phyloP scores from a whole-genome alignment of 2,329 filamentous ascomycete genomes.

The Fusarium sp. region DNA sequence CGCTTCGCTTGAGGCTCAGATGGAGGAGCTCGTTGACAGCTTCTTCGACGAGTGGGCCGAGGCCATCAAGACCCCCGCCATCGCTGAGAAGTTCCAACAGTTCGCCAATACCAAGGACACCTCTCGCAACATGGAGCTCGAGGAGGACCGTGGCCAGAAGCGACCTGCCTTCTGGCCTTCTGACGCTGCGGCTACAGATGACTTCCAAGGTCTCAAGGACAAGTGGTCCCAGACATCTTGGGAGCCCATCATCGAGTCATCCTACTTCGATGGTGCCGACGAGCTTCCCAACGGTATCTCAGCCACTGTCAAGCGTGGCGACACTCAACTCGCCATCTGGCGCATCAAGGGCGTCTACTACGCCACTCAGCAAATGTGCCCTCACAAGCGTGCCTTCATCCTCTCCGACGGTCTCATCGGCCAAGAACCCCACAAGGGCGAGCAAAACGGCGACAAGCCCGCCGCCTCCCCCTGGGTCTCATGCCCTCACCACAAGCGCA shows the following conservation, averaged over 20 bases:
- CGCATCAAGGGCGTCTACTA: slow-evolving; percentile 86
- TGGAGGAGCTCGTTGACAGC: slow-evolving; percentile 85
- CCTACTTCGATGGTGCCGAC: slow-evolving; percentile 76
- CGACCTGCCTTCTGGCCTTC: slow-evolving; percentile 85
- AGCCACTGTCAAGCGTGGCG: slow-evolving; percentile 85
- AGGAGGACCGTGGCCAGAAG: slow-evolving; percentile 79
- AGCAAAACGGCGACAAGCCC: slow-evolving; percentile 45
- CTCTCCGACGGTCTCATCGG: slow-evolving; percentile 88
- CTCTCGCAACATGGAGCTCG: slow-evolving; percentile 77
- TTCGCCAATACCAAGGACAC: slow-evolving; percentile 87
- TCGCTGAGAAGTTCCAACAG: slow-evolving; percentile 80
- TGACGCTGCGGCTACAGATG: slow-evolving; percentile 73
- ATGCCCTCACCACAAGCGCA: slow-evolving; percentile 91
- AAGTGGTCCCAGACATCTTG: slow-evolving; percentile 77
- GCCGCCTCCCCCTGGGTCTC: slow-evolving; percentile 78
- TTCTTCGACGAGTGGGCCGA: slow-evolving; percentile 96
- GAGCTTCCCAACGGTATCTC: slow-evolving; percentile 80
- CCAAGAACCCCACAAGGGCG: slow-evolving; percentile 62
- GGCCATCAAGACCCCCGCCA: slow-evolving; percentile 78
- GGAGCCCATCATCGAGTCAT: slow-evolving; percentile 83
- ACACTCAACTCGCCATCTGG: slow-evolving; percentile 91
- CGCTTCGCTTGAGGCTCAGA: slow-evolving; percentile 87
- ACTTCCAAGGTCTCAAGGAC: slow-evolving; percentile 77
- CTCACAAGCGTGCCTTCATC: slow-evolving; percentile 92
- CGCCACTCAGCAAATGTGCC: slow-evolving; percentile 94